phyloP scores from a whole-genome alignment of 2,329 filamentous ascomycete genomes.

The Aspergillus aculeatinus region DNA sequence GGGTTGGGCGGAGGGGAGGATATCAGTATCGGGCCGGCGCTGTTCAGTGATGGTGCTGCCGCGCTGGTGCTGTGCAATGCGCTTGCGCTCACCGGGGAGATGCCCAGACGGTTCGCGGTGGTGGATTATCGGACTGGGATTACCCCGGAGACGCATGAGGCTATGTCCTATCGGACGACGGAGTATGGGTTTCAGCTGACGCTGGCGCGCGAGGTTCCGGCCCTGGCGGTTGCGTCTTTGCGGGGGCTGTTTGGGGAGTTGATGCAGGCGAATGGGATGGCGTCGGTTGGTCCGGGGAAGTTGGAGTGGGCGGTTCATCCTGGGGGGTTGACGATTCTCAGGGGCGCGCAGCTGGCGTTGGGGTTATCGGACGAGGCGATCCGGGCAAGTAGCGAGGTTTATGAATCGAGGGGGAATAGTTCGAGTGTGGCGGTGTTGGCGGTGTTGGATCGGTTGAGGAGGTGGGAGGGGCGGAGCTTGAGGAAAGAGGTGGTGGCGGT shows the following conservation, averaged over 20 bases:
- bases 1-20: too few relatives aligned
- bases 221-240: not conserved
- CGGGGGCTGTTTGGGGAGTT: not conserved
- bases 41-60: constrained; percentile 4
- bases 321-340: not conserved
- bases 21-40: not conserved
- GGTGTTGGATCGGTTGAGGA: not conserved
- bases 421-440: not conserved
- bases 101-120: not conserved
- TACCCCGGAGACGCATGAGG: not conserved
- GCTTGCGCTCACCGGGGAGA: not conserved
- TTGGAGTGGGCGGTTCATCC: constrained; percentile 9
- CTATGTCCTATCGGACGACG: not conserved
- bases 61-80: constrained; percentile 3
- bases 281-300: not conserved
- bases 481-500: not conserved
- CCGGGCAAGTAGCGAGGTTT: constrained; percentile 1
- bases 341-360: not conserved
- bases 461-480: not conserved
- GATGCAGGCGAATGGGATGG: not conserved
- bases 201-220: not conserved
- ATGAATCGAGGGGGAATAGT: not conserved
- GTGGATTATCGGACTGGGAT: not conserved
- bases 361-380: not conserved
- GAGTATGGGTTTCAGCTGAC: not conserved